phyloP scores from a whole-genome alignment of 495 filamentous ascomycete species.

The Penicilliopsis zonata region DNA sequence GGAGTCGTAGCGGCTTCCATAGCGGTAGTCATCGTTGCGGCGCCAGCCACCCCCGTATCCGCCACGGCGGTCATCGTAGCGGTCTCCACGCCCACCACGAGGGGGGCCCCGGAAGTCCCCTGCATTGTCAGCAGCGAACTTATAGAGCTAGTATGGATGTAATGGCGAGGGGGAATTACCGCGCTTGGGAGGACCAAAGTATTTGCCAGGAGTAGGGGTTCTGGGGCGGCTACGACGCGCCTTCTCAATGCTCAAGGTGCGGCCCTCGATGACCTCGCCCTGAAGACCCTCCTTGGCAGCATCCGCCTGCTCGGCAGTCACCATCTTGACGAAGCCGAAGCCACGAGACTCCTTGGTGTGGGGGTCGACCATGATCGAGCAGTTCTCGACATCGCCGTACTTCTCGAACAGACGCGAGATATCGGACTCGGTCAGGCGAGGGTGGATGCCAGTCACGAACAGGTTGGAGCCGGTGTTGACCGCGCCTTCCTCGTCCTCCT shows the following conservation, averaged over 20 bases:
- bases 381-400: slow-evolving; percentile 96
- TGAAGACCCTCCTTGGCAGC: slow-evolving; percentile 93
- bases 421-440: slow-evolving; percentile 80
- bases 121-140: too few relatives aligned
- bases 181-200: slow-evolving; percentile 97
- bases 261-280: slow-evolving; percentile 89
- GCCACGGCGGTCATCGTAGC: slow-evolving; percentile 47
- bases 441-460: slow-evolving; percentile 97
- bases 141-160: too few relatives aligned
- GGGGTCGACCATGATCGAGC: slow-evolving; percentile 98
- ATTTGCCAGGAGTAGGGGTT: slow-evolving; percentile 96
- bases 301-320: slow-evolving; percentile 82
- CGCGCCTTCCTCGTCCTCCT: slow-evolving; percentile 58
- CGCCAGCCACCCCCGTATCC: slow-evolving; percentile 39
- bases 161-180: too few relatives aligned
- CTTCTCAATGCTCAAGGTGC: slow-evolving; percentile 97
- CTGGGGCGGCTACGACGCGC: slow-evolving; percentile 87
- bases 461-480: slow-evolving; percentile 93
- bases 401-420: slow-evolving; percentile 95
- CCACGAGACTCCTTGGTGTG: slow-evolving; percentile 97
- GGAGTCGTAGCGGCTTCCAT: slow-evolving; percentile 39
- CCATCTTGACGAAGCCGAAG: slow-evolving; percentile 99
- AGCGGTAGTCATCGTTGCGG: slow-evolving; percentile 31
- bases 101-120: slow-evolving; percentile 45
- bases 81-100: slow-evolving; percentile 29